Evolutionary conservation across 1,139 yeast genomes (phyloP).

Genomic region (Taphrina sp.): DNA sequence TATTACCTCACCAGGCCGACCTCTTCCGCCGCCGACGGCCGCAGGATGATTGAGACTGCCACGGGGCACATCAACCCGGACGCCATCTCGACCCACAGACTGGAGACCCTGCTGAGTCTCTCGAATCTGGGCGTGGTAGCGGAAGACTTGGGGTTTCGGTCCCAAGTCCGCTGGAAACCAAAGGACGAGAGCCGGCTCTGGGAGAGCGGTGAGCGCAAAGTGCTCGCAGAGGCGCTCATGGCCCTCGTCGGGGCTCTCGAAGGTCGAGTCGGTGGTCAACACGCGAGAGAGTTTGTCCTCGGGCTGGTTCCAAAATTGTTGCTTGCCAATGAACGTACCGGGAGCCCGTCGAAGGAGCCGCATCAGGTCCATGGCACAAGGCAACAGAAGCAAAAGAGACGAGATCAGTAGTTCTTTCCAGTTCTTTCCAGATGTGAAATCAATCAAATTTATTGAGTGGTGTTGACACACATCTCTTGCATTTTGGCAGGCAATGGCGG

Average conservation of each 20-base stretch:
- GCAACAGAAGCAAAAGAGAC: no score
- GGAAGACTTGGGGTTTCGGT: neutral
- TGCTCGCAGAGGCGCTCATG: constrained; percentile 6
- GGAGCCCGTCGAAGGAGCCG: no score
- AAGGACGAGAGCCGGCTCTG: neutral
- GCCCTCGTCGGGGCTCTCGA: constrained; percentile 26
- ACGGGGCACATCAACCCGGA: constrained; percentile 6
- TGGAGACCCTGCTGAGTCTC: neutral
- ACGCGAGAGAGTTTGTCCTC: constrained; percentile 17
- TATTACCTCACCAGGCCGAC: constrained; percentile 12
- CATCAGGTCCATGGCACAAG: no score
- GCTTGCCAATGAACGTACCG: no score
- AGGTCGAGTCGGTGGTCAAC: constrained; percentile 3
- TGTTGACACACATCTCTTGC: no score
- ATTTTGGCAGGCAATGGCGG: no score
- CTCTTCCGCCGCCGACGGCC: neutral
- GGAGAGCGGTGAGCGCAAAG: constrained; percentile 15
- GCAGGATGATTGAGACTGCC: no score
- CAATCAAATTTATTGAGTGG: no score
- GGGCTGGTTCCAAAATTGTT: no score
- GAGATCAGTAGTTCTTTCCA: no score
- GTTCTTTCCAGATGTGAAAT: no score
- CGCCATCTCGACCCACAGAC: neutral
- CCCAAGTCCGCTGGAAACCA: constrained; percentile 22
- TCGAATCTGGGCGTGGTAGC: constrained; percentile 1